phyloP scores from a whole-genome alignment of 768 basidiomycete species.

The Lactarius vividus region DNA sequence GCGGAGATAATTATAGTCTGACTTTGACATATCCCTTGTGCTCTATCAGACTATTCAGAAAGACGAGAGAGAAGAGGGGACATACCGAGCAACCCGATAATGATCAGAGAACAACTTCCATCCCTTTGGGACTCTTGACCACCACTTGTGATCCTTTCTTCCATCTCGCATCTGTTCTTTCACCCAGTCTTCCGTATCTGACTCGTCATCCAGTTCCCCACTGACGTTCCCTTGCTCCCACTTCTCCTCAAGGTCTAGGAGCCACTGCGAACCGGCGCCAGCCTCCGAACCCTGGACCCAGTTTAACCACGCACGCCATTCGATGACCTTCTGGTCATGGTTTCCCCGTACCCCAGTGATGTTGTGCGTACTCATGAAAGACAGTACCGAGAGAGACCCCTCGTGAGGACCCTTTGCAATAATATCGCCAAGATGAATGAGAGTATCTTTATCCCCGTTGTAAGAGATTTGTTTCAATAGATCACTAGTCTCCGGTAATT shows the following conservation, averaged over 20 bases:
- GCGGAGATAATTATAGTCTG: slow-evolving; percentile 69
- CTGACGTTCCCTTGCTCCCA: slow-evolving; percentile 39
- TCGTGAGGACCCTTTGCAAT: slow-evolving; percentile 62
- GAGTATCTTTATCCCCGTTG: slow-evolving; percentile 54
- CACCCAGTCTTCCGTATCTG: slow-evolving; percentile 42
- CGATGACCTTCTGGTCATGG: slow-evolving; percentile 87
- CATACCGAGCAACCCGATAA: slow-evolving; percentile 66
- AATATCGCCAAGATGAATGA: slow-evolving; percentile 85
- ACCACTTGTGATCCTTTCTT: slow-evolving; percentile 31
- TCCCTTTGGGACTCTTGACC: slow-evolving; percentile 39
- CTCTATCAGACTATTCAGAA: slow-evolving; percentile 14
- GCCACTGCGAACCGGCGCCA: slow-evolving; percentile 50
- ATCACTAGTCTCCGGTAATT: slow-evolving; percentile 41
- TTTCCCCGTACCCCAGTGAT: slow-evolving; percentile 88
- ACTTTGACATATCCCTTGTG: slow-evolving; percentile 50
- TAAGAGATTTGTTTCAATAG: slow-evolving; percentile 65
- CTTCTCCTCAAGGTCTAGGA: slow-evolving; percentile 45
- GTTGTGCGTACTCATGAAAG: slow-evolving; percentile 59
- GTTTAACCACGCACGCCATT: slow-evolving; percentile 85
- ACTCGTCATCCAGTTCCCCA: slow-evolving; percentile 29
- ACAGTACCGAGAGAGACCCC: slow-evolving; percentile 60
- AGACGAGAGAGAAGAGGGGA: not conserved
- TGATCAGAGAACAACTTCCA: slow-evolving; percentile 79
- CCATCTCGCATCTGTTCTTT: not conserved
- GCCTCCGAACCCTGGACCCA: slow-evolving; percentile 58